Base-by-base conservation (phyloP, 495 filamentous ascomycete species). In the Staphylotrichum longicolle region DNA sequence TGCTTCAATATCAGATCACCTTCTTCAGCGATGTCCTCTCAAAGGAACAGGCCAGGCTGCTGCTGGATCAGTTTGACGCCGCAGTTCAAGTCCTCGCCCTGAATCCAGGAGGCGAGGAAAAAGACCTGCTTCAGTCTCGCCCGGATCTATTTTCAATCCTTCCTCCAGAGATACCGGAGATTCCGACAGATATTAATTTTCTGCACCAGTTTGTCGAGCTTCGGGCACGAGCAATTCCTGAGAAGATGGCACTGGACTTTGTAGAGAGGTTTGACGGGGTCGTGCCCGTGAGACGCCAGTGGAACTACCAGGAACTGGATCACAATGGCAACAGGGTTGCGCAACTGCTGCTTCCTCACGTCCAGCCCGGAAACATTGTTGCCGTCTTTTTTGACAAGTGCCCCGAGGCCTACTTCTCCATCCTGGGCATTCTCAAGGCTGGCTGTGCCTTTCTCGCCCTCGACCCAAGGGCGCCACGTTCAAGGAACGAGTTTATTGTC, bases 361-460 rank as follows among this genome's bases (percentile, higher is more conserved):
- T 76, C 27, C 60, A 73, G 33, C 62, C 75, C 0, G 82, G 84
- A 4, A 70, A 76, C 15, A 81, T 91, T n/a, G 77, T 96, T 15
- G 88, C 84, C 0, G 84, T 91, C 7, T 88, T 87, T 68, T 93
- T 96, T 66, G 84, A 91, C 55, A 93, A 93, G 70, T 91, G 85
- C 62, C 85, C 90, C 1, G 85, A 89, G 52, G 83, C 91, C 9
- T 91, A 87, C 49, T 86, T 91, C 62, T 84, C 88, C 3, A 90
- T 93, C 30, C 76, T 94, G 6, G 91, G 89, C 5, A 86, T 93
- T 47, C 74, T 94, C 50, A 94, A 94, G 70, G 85, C 86, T 6
- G 93, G 91, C 0, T 93, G 88, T 67, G 82, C 85, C 1, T 97
- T 92, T 73, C 78, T 96, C 20, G 91, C 92, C 0, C 76, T 87